A percentile compares a stretch with the other conserved stretches of the same genome.
Evolutionary conservation across 1,284 basidiomycete genomes (phyloP).

Genomic region (Ustilago xerochloae): DNA sequence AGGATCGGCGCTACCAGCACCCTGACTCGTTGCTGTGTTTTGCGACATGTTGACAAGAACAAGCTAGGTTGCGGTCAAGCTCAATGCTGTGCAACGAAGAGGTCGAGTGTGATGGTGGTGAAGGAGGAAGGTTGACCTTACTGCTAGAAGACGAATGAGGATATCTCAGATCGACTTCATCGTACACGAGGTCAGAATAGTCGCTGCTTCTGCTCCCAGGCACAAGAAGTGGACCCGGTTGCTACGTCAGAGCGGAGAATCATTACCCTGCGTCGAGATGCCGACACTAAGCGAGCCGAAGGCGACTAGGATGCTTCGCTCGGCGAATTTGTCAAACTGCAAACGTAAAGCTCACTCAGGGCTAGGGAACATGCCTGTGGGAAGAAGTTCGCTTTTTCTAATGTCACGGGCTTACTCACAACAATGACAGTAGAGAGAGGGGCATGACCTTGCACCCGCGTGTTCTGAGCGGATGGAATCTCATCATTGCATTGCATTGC

Average conservation of each 20-base stretch:
- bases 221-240: neutral
- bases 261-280: neutral
- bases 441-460: neutral
- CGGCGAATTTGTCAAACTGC: slow-evolving; percentile 17
- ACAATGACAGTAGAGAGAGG: neutral
- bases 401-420: neutral
- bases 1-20: neutral
- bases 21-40: neutral
- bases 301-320: neutral
- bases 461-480: neutral
- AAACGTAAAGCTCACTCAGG: neutral
- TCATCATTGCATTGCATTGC: slow-evolving; percentile 2
- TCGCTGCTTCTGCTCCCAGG: no score
- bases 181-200: no score
- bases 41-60: slow-evolving; percentile 16
- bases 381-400: neutral
- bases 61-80: neutral
- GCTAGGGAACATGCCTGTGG: neutral
- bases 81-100: neutral
- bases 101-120: neutral
- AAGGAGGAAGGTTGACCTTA: neutral
- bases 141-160: neutral
- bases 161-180: no score
- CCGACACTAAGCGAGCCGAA: slow-evolving; percentile 4
- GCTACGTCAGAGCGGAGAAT: slow-evolving; percentile 12